Evolutionary conservation across 192 early-diverging fungal species (phyloP).

Genomic region (Coemansia sp.): DNA sequence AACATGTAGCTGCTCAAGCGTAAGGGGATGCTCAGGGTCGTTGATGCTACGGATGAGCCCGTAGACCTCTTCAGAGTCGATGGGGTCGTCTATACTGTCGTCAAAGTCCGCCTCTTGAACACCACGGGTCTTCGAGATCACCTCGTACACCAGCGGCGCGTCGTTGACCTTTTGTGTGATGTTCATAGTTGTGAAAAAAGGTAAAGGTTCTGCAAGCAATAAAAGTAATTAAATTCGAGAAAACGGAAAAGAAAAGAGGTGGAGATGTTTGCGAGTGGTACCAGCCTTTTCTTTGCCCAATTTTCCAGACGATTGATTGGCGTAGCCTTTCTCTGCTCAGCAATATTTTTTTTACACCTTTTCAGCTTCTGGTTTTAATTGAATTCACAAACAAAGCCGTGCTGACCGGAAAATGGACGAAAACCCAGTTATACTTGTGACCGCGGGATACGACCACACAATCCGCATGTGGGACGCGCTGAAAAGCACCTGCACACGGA

Average conservation of each 20-base stretch:
- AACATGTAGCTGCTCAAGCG: slow-evolving; percentile 96
- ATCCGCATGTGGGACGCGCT: slow-evolving; percentile 59
- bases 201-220: background rate
- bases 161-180: slow-evolving; percentile 69
- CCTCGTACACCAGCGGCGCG: slow-evolving; percentile 81
- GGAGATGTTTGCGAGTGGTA: background rate
- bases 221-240: background rate
- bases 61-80: slow-evolving; percentile 91
- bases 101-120: slow-evolving; percentile 66
- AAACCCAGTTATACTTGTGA: slow-evolving; percentile 50
- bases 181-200: slow-evolving; percentile 25
- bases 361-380: no score
- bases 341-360: no score
- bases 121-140: slow-evolving; percentile 47
- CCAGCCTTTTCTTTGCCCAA: no score
- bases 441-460: slow-evolving; percentile 57
- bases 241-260: background rate
- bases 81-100: slow-evolving; percentile 71
- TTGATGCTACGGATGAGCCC: slow-evolving; percentile 95
- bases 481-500: slow-evolving; percentile 55
- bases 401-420: slow-evolving; percentile 32
- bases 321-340: no score
- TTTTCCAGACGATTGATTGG: no score
- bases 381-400: no score
- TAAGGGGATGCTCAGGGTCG: slow-evolving; percentile 97